Evolutionary conservation across 192 early-diverging fungal genomes (phyloP), one percentile per base, ranked within the genome.

Genomic region (Dissophora ornata): DNA sequence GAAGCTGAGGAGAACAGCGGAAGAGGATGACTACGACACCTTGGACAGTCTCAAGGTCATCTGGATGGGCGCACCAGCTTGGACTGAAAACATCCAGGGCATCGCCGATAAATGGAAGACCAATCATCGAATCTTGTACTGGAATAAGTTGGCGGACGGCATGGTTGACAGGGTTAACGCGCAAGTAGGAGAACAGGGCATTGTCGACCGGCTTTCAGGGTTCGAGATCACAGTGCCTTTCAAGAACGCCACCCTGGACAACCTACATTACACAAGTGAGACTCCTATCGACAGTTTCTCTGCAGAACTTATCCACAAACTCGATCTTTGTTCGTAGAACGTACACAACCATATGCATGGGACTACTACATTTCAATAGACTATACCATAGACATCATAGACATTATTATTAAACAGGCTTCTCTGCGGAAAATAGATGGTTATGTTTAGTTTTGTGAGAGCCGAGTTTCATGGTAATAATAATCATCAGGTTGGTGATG

Each of bases 171-270:
- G 4, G 7, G 26, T 71, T 9, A 71, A 71, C 24, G 15, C 41
- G 9, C 45, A 56, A n/a, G 40, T 44, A 1, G 69, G 60, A 12
- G 69, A 54, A 30, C 18, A 51, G 1, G 60, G 69, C 9, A 57
- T 71, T 45, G 25, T 63, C 1, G 69, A 71, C 36, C 40, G 47
- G 22, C 51, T 71, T 6, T 55, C 33, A 12, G 32, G 32, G 21
- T 71, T 71, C 18, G 60, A 56, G n/a, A 71, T 63, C 51, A 71
- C 60, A 0, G 26, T 63, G 19, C 53, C 69, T 1, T 71, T 63
- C 42, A 63, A 62, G 54, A 63, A 42, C 34, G 63, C 25, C 54
- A 63, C 60, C 1, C 30, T 22, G 21, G 69, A 63, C 36, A n/a
- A 51, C 30, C 12, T 61, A 2, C 59, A 51, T 12, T 71, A 63